Evolutionary conservation across 1,284 basidiomycete species (phyloP).

Genomic region (Fomitopsis palustris): DNA sequence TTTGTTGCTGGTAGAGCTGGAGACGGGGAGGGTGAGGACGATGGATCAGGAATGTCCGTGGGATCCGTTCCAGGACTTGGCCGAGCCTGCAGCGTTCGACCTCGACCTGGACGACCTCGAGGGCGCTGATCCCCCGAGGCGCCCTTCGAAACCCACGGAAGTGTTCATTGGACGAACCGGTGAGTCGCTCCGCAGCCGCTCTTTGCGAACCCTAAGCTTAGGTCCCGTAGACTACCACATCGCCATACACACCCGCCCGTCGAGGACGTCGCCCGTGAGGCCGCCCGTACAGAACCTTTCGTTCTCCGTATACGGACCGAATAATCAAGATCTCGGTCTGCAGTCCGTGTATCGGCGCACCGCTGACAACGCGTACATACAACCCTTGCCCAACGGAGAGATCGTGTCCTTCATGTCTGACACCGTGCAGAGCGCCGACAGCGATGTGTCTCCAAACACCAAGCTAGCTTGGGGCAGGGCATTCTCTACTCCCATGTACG

Average conservation of each 20-base stretch:
- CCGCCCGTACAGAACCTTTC: conserved; percentile 69
- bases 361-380: conserved; percentile 74
- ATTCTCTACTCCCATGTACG: conserved; percentile 57
- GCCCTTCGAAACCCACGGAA: conserved; percentile 45
- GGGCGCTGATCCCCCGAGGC: conserved; percentile 41
- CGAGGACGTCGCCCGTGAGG: conserved; percentile 30
- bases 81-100: conserved; percentile 35
- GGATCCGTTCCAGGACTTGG: conserved; percentile 60
- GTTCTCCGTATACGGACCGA: conserved; percentile 83
- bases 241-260: conserved; percentile 55
- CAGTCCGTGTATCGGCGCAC: conserved; percentile 69
- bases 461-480: conserved; percentile 53
- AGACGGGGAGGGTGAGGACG: conserved; percentile 79
- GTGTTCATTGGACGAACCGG: conserved; percentile 83
- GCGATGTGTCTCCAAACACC: conserved; percentile 30
- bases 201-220: too few species aligned
- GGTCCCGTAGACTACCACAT: conserved; percentile 62
- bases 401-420: conserved; percentile 67
- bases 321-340: conserved; percentile 65
- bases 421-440: conserved; percentile 22
- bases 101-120: conserved; percentile 66
- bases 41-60: conserved; percentile 77
- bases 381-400: conserved; percentile 73
- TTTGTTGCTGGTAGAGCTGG: conserved; percentile 75
- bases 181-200: conserved; percentile 31